Conservation (phyloP, 2,329 filamentous ascomycete genomes). For the Aquanectria penicillioides region DNA sequence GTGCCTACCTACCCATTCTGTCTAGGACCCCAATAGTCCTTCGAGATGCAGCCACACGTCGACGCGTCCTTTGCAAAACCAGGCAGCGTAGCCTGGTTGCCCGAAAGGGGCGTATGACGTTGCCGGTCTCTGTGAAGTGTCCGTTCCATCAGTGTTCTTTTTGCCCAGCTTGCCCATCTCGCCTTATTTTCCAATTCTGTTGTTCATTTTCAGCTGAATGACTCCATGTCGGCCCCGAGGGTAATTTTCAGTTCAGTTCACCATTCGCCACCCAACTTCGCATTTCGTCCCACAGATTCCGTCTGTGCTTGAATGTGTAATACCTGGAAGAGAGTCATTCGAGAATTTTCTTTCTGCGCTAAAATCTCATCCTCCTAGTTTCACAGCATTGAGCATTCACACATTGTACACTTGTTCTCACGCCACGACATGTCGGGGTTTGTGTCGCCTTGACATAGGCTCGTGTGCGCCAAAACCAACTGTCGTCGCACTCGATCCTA, state of each 20-base stretch:
- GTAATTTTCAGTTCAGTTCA: neutral
- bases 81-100: constrained; percentile 10
- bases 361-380: neutral
- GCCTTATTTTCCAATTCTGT: neutral
- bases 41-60: constrained; percentile 20
- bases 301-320: neutral
- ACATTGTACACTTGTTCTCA: neutral
- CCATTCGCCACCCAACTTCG: constrained; percentile 9
- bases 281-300: neutral
- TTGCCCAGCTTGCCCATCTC: too few species aligned
- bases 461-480: neutral
- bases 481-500: neutral
- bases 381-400: neutral
- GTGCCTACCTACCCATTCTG: too few species aligned
- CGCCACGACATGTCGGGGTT: neutral
- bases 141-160: neutral
- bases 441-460: neutral
- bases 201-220: constrained; percentile 4
- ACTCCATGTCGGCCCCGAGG: constrained; percentile 19
- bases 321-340: neutral
- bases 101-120: neutral
- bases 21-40: constrained; percentile 12
- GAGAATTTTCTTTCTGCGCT: neutral
- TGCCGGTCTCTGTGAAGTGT: neutral
- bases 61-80: constrained; percentile 4